These are phyloP conservation scores for Wickerhamomyces queroliae DNA, from an alignment of 805 yeast genomes.

Conservation along the genomic window DNA sequence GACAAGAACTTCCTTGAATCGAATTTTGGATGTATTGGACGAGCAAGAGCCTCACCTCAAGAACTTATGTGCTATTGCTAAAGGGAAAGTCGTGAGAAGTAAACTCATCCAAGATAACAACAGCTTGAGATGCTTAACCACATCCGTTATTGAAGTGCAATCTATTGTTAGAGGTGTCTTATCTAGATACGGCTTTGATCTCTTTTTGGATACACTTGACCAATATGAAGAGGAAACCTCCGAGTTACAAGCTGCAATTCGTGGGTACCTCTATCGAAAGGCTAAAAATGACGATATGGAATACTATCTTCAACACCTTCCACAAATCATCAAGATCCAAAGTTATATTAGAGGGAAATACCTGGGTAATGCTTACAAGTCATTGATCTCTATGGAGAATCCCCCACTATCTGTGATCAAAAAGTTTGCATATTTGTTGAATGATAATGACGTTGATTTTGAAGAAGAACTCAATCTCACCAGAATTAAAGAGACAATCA, in stretches of 20 bases:
- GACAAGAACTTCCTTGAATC: constrained; percentile 21
- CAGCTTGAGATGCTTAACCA: background rate
- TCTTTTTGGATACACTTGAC: constrained; percentile 47
- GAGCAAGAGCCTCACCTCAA: constrained; percentile 19
- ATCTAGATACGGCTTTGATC: constrained; percentile 49
- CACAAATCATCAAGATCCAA: constrained; percentile 68
- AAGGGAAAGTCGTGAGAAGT: constrained; percentile 31
- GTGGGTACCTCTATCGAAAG: constrained; percentile 42
- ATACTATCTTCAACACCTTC: constrained; percentile 50
- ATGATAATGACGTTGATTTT: constrained; percentile 67
- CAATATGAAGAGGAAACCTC: constrained; percentile 33
- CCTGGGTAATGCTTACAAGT: constrained; percentile 67
- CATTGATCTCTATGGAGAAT: constrained; percentile 60
- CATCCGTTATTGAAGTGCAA: constrained; percentile 40
- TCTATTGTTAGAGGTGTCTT: constrained; percentile 59
- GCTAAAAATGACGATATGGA: constrained; percentile 26
- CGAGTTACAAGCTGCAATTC: constrained; percentile 46
- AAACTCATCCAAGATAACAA: constrained; percentile 7
- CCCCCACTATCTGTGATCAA: constrained; percentile 77
- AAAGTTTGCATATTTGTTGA: constrained; percentile 69
- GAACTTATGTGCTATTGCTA: constrained; percentile 32
- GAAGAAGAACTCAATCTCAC: constrained; percentile 70
- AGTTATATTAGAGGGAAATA: constrained; percentile 62
- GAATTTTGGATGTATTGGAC: constrained; percentile 19
- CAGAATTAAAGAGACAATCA: constrained; percentile 59